Evolutionary conservation across 78 protist species (phyloP).

Genomic region (Thecamonas trahens): DNA sequence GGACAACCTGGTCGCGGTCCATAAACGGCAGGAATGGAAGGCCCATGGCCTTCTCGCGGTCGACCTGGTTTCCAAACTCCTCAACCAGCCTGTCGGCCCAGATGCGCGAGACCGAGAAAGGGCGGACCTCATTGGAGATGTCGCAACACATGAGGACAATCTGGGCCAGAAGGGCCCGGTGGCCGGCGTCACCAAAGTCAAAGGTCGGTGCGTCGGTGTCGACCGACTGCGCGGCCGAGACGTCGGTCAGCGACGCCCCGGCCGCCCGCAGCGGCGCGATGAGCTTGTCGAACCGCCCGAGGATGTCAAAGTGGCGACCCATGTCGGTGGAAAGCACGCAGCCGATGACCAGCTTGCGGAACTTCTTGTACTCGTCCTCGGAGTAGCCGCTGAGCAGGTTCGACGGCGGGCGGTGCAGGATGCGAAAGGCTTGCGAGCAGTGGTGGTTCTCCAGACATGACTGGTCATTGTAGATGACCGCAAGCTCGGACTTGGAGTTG

Average conservation of each 20-base stretch:
- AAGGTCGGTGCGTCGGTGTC: not conserved
- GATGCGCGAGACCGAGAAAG: not conserved
- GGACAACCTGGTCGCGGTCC: slow-evolving; percentile 3
- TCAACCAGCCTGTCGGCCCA: not conserved
- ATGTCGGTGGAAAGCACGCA: slow-evolving; percentile 37
- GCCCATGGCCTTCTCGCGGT: slow-evolving; percentile 4
- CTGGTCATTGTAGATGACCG: slow-evolving; percentile 61
- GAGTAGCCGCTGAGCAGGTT: slow-evolving; percentile 6
- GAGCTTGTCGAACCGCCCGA: not conserved
- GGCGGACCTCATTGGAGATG: not conserved
- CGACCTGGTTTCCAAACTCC: slow-evolving; percentile 56
- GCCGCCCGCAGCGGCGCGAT: no score
- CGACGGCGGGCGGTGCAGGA: not conserved
- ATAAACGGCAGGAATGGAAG: slow-evolving; percentile 23
- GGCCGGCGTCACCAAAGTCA: no score
- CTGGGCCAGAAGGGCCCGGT: slow-evolving; percentile 22
- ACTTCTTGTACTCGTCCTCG: not conserved
- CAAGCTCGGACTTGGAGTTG: slow-evolving; percentile 52
- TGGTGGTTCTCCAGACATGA: slow-evolving; percentile 79
- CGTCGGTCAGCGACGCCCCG: no score
- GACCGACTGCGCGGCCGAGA: no score
- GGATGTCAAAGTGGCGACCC: slow-evolving; percentile 22
- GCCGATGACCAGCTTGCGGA: not conserved
- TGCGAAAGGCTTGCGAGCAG: slow-evolving; percentile 11
- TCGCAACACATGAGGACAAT: not conserved